Conservation (phyloP, 345 rosid species). For the Euphorbia tirucalli region DNA sequence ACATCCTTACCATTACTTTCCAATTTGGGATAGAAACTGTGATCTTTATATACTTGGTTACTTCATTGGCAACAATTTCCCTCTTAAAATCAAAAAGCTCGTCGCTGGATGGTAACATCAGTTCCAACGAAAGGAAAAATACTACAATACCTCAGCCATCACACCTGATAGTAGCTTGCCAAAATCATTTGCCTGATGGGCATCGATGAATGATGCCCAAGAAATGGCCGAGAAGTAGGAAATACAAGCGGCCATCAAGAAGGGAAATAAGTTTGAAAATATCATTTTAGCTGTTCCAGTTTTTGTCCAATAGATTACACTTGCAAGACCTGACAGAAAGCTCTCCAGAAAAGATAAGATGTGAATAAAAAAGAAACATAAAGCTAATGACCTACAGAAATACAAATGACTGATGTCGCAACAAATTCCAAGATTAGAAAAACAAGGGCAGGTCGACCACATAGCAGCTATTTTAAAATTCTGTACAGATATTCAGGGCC, state of each 20-base stretch:
- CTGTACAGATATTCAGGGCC: constrained; percentile 42
- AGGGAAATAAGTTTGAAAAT: constrained; percentile 4
- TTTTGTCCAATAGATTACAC: constrained; percentile 49
- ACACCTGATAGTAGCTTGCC: too few relatives aligned
- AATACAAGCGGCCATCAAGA: background rate
- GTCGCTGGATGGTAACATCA: too few relatives aligned
- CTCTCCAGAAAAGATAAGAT: constrained; percentile 5
- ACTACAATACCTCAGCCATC: too few relatives aligned
- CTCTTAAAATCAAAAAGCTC: too few relatives aligned
- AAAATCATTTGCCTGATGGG: too few relatives aligned
- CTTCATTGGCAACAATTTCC: too few relatives aligned
- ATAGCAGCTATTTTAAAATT: constrained; percentile 32
- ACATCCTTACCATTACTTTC: too few relatives aligned
- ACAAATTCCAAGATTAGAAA: constrained; percentile 38
- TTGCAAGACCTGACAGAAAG: constrained; percentile 42
- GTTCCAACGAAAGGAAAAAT: too few relatives aligned
- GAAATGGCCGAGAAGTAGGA: background rate
- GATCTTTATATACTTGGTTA: too few relatives aligned
- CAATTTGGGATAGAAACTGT: too few relatives aligned
- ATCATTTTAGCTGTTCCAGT: constrained; percentile 36
- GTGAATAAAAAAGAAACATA: background rate
- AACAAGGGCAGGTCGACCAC: constrained; percentile 1
- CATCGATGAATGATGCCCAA: background rate
- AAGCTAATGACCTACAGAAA: constrained; percentile 35
- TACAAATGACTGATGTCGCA: constrained; percentile 34